A percentile compares a stretch with the other conserved stretches of the same genome.
Conservation (phyloP, 148 eudicot species). For the Cornus florida region DNA sequence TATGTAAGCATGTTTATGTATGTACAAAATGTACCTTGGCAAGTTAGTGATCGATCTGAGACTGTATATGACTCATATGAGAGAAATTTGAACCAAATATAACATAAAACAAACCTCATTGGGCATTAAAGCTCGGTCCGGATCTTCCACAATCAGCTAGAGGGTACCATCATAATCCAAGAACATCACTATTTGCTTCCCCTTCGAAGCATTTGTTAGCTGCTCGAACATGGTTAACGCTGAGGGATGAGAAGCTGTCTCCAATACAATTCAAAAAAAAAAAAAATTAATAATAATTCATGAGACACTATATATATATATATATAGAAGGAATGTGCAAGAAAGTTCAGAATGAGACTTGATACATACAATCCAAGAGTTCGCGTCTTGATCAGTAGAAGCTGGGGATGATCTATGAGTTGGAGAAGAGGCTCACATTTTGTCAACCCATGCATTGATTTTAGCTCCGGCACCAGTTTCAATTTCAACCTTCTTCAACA, state of each 20-base stretch:
- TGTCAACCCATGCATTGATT: slow-evolving; percentile 56
- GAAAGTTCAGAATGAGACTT: not conserved
- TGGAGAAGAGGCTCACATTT: slow-evolving; percentile 80
- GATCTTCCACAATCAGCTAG: slow-evolving; percentile 80
- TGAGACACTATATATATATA: too few species aligned
- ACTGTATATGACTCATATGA: not conserved
- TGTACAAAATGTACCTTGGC: slow-evolving; percentile 38
- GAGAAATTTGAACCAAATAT: too few species aligned
- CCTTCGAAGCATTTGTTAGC: slow-evolving; percentile 49
- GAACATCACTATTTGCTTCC: slow-evolving; percentile 73
- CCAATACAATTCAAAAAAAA: not conserved
- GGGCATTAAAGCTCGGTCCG: slow-evolving; percentile 83
- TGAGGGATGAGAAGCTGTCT: slow-evolving; percentile 60
- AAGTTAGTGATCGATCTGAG: not conserved
- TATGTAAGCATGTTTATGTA: not conserved
- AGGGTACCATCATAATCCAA: slow-evolving; percentile 87
- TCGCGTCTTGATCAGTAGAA: slow-evolving; percentile 18
- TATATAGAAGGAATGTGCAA: not conserved
- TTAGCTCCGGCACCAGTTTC: slow-evolving; percentile 19
- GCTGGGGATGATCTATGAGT: slow-evolving; percentile 31
- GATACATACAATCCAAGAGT: slow-evolving; percentile 49
- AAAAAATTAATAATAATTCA: too few species aligned
- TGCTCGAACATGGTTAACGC: slow-evolving; percentile 62
- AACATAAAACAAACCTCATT: slow-evolving; percentile 40
- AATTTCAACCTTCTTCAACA: slow-evolving; percentile 41